These are phyloP conservation scores for Dacryopinax spathularia DNA, from an alignment of 768 basidiomycete genomes.

Conservation along the genomic window DNA sequence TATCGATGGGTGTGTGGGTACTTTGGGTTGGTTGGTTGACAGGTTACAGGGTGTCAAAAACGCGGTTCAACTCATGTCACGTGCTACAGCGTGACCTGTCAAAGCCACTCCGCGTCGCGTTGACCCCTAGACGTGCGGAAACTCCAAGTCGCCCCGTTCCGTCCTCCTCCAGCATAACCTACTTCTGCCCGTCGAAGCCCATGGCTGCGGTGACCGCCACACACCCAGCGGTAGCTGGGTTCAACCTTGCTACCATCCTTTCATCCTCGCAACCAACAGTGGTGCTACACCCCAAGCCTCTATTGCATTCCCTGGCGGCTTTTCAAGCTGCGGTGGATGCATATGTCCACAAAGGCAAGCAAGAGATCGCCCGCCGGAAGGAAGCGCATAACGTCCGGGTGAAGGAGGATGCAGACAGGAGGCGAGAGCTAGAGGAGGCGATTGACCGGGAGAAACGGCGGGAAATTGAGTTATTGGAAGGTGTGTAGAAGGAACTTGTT, in stretches of 20 bases:
- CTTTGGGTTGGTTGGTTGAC: neutral
- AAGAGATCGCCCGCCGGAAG: constrained; percentile 11
- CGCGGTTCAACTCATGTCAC: neutral
- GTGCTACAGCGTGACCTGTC: neutral
- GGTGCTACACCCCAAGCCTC: constrained; percentile 3
- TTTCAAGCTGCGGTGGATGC: constrained; percentile 10
- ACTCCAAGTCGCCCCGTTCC: too few relatives aligned
- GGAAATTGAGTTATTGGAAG: constrained; percentile 9
- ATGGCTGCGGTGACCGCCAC: neutral
- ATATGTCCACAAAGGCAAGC: constrained; percentile 10
- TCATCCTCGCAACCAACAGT: neutral
- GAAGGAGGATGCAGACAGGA: constrained; percentile 2
- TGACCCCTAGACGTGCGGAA: too few relatives aligned
- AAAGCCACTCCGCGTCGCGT: neutral
- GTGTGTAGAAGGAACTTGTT: neutral
- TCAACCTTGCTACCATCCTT: neutral
- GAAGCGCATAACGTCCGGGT: neutral
- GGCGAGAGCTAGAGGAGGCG: neutral
- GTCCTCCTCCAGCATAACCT: too few relatives aligned
- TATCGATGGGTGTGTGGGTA: neutral
- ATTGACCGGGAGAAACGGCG: constrained; percentile 4
- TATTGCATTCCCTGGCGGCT: constrained; percentile 5
- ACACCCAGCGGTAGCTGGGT: neutral
- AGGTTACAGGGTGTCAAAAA: neutral
- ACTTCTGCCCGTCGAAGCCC: neutral